Evolutionary conservation across 148 eudicot genomes (phyloP).

Genomic region (Dysphania ambrosioides): DNA sequence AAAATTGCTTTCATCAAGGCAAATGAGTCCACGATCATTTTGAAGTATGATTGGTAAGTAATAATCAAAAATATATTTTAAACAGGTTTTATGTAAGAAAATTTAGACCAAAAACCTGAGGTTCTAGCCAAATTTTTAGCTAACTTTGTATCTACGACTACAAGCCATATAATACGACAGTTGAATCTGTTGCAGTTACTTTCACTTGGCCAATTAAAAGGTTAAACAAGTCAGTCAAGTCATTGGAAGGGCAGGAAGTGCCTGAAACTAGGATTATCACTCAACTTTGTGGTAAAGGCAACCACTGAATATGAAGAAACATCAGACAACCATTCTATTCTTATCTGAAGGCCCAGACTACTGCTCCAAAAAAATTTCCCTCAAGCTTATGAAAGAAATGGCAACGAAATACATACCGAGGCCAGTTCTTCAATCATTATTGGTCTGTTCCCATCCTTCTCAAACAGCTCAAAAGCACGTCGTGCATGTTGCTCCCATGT

Average conservation of each 20-base stretch:
- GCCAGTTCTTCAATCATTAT: conserved; percentile 97
- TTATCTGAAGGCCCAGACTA: background rate
- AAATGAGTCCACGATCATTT: background rate
- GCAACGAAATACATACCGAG: conserved; percentile 44
- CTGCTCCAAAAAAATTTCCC: background rate
- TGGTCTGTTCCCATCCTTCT: conserved; percentile 88
- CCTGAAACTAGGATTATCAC: background rate
- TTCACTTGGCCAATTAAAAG: background rate
- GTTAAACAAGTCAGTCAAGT: background rate
- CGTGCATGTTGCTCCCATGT: conserved; percentile 95
- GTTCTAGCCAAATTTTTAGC: background rate
- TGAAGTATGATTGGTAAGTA: background rate
- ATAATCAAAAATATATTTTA: background rate
- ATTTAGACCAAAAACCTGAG: no score
- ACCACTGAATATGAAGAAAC: background rate
- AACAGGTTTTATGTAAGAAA: no score
- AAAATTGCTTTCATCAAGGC: background rate
- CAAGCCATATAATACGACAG: background rate
- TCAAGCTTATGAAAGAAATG: background rate
- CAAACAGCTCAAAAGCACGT: conserved; percentile 82
- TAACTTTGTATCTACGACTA: background rate
- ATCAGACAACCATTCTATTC: background rate
- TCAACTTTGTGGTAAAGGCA: background rate
- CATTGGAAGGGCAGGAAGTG: background rate
- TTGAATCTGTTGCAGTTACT: background rate